These are phyloP conservation scores for Mucuna pruriens DNA, from an alignment of 306 rosid species.

Conservation along the genomic window DNA sequence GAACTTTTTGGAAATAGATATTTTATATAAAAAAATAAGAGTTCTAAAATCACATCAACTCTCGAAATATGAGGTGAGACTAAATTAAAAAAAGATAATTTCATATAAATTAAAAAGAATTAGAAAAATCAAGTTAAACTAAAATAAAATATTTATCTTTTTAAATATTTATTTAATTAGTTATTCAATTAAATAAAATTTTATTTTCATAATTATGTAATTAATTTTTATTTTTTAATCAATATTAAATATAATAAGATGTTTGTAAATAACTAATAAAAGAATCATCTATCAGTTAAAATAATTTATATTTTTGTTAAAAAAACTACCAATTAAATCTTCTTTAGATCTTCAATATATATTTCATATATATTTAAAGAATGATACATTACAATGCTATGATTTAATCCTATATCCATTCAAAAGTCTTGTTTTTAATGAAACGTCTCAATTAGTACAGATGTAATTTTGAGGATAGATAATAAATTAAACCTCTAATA, in stretches of 20 bases:
- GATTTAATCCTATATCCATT: not conserved
- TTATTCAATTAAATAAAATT: not conserved
- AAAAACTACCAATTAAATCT: not conserved
- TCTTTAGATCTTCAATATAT: not conserved
- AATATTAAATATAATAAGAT: not conserved
- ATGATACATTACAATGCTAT: not conserved
- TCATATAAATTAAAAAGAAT: too few species aligned
- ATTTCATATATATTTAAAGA: not conserved
- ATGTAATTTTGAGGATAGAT: not conserved
- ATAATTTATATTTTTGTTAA: not conserved
- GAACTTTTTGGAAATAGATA: too few species aligned
- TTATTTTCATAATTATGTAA: too few species aligned
- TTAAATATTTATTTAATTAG: too few species aligned
- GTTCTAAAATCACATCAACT: too few species aligned
- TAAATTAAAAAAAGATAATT: too few species aligned
- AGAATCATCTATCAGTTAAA: not conserved
- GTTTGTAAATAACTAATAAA: not conserved
- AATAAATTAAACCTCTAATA: not conserved
- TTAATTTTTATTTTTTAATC: not conserved
- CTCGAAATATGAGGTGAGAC: too few species aligned
- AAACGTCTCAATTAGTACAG: not conserved
- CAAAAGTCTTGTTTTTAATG: not conserved
- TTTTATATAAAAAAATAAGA: too few species aligned
- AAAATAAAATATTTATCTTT: too few species aligned
- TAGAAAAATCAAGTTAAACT: too few species aligned